Evolutionary conservation across 148 eudicot species (phyloP).

Genomic region (Fagopyrum esculentum): DNA sequence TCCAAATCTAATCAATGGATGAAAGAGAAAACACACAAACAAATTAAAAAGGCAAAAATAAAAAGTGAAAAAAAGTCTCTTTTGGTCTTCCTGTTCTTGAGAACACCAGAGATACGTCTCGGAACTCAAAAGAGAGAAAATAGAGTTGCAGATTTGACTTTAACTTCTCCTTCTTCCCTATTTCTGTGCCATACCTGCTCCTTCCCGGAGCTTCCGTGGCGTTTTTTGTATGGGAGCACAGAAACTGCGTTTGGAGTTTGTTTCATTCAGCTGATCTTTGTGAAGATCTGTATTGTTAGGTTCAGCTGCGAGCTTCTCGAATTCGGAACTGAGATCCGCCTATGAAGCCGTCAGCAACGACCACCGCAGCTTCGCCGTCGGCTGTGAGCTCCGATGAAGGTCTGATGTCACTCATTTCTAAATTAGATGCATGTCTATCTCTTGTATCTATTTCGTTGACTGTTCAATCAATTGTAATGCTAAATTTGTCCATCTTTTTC

Average conservation of each 20-base stretch:
- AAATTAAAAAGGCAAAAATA: background rate
- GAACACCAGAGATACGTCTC: background rate
- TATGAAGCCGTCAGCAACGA: conserved; percentile 42
- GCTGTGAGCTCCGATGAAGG: conserved; percentile 48
- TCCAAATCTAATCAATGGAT: conserved; percentile 1
- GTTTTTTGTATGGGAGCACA: background rate
- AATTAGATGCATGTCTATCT: background rate
- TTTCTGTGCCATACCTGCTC: background rate
- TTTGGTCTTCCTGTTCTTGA: background rate
- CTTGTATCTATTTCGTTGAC: background rate
- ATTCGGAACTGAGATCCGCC: background rate
- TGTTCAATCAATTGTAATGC: background rate
- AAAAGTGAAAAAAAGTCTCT: background rate
- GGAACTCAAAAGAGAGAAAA: conserved; percentile 2
- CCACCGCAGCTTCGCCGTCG: conserved; percentile 32
- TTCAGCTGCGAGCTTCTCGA: conserved; percentile 6
- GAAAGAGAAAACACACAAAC: background rate
- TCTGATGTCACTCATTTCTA: conserved; percentile 17
- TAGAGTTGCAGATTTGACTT: conserved; percentile 2
- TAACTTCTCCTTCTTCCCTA: conserved; percentile 18
- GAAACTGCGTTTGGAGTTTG: background rate
- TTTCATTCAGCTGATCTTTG: background rate
- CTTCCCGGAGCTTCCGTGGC: background rate
- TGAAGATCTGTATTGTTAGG: background rate
- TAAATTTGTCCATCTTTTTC: background rate